Base-by-base conservation (phyloP, 1,284 basidiomycete genomes). In the Trichosporon sp. region DNA sequence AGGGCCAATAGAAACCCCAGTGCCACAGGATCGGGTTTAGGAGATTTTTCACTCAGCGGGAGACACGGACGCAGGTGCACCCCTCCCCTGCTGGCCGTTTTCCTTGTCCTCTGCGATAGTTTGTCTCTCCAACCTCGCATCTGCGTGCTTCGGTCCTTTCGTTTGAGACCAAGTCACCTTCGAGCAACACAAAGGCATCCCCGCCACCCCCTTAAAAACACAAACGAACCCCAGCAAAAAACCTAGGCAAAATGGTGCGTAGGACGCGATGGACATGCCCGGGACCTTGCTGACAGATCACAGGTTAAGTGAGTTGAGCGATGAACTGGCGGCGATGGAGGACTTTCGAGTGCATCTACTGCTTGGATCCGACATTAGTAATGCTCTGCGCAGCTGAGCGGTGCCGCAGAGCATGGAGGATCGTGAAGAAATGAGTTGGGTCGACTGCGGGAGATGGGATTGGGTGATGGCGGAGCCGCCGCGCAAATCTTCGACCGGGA, bases 191-290 rank as follows among this genome's bases (percentile, higher is more conserved):
- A 60, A 60, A 60, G 56, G 56, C 56, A 32, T 60, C 29, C 29
- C 8, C 27, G 56, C 56, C 56, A 60, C 29, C 56, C 56, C 56
- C 29, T 60, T 18, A n/a, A 60, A 60, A 60, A 60, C 71, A 65
- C 63, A 53, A 64, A 44, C 70, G 69, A 70, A 69, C 65, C 64
- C 35, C 62, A 32, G 44, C 27, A 67, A 71, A 78, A 76, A 74
- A 76, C 67, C 56, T 65, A 72, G 69, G 66, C 75, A 81, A 79
- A 76, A 81, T 81, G 80, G 80, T 81, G 70, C 73, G 80, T 77
- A 21, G 35, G 31, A 7, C 12, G 65, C 53, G 23, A 23, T 29
- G 25, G 27, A 53, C 12, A 31, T 32, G 21, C n/a, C 31, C 2
- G 23, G n/a, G 64, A 51, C 32, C 3, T 72, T 68, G 73, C 75